Evolutionary conservation across 495 filamentous ascomycete species (phyloP).

Genomic region (Acidomyces sp.): DNA sequence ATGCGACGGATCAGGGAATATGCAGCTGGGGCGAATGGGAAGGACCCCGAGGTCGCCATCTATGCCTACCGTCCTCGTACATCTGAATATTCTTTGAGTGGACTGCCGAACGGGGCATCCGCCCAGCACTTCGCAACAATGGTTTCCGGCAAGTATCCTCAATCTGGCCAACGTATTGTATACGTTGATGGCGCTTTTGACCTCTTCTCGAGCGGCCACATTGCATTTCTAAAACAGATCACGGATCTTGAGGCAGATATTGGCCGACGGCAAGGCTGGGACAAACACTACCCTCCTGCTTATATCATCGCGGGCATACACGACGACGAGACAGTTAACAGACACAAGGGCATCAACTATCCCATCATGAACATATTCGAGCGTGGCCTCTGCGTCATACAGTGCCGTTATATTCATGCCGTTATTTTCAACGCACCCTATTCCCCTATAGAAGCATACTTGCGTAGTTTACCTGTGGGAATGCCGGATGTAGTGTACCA

Average conservation of each 20-base stretch:
- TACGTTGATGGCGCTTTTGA: constrained; percentile 97
- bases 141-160: constrained; percentile 51
- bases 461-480: constrained; percentile 53
- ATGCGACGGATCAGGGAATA: constrained; percentile 64
- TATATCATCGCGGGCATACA: constrained; percentile 89
- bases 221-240: constrained; percentile 77
- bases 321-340: constrained; percentile 84
- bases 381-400: constrained; percentile 84
- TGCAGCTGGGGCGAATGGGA: constrained; percentile 20
- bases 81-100: not conserved
- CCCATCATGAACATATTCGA: constrained; percentile 99
- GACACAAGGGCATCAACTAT: constrained; percentile 94
- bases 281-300: constrained; percentile 60
- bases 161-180: constrained; percentile 68
- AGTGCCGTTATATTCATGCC: constrained; percentile 78
- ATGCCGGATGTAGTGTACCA: constrained; percentile 75
- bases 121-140: constrained; percentile 40
- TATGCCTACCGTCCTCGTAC: constrained; percentile 3
- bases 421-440: constrained; percentile 84
- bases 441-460: constrained; percentile 59
- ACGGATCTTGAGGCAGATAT: constrained; percentile 53
- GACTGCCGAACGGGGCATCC: constrained; percentile 25
- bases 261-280: constrained; percentile 56
- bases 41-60: constrained; percentile 7
- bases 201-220: constrained; percentile 91